Base-by-base conservation (phyloP, 352 stramenopile genomes). In the Phytopythium oedochilum region DNA sequence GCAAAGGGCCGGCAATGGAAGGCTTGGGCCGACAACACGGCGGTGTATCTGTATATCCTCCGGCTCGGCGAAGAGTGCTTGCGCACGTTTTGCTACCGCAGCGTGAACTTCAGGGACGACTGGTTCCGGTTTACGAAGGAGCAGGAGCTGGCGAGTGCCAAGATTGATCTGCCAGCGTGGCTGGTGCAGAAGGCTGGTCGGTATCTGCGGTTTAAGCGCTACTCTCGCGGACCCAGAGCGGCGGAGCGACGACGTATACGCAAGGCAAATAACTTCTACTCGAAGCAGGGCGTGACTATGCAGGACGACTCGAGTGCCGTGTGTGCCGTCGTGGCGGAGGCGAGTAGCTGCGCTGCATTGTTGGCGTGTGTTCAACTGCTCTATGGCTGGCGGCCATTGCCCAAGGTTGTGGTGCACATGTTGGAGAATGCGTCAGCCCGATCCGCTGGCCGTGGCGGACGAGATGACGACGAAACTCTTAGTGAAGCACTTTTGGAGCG, bases 141-240 rank as follows among this genome's bases (percentile, higher is more conserved):
- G 23, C 61, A 88, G 25, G 76, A 87, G 31, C 68, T 85, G 2
- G 46, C 68, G 15, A 54, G 40, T 1, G 59, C 44, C 42, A 63
- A 58, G 28, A 53, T 73, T 5, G 45, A 60, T 25, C 31, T 94
- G 1, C 86, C 86, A 0, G 49, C 67, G 15, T 92, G 81, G 75
- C 53, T 96, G 23, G 58, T 91, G 9, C 80, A 86, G 12, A 91
- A 91, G 52, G 86, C 86, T 5, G 83, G 79, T 35, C 76, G 86
- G 3, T 96, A 96, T 44, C 53, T 94, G 57, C 83, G 86, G 0
- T 92, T 92, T 55, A 96, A 96, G 59, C 66, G 86, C 5, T 96
- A 96, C 40, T 66, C 82, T 8, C 71, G 86, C 49, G 86, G 82
- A 14, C 86, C 86, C 22, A 73, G 77, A 26, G 80, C 77, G 11